Conservation (phyloP, 2,329 filamentous ascomycete species). For the Zasmidium angulare region DNA sequence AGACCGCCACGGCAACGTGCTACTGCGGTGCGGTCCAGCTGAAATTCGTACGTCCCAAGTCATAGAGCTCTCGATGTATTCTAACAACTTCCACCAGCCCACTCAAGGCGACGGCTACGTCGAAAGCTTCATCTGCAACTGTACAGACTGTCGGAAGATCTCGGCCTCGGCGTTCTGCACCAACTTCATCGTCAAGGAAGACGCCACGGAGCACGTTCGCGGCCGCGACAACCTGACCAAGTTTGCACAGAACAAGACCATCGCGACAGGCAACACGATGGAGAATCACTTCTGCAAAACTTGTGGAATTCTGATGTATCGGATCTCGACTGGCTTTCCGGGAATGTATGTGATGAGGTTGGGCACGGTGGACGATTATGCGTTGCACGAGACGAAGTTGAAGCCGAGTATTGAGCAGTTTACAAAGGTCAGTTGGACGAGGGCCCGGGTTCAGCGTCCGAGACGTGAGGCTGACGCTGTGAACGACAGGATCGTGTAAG, state of each 20-base stretch:
- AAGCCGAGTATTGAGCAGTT: conserved; percentile 56
- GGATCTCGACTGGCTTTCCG: conserved; percentile 42
- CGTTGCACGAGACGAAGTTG: conserved; percentile 57
- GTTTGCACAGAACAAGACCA: conserved; percentile 50
- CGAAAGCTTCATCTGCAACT: conserved; percentile 59
- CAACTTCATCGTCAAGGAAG: conserved; percentile 55
- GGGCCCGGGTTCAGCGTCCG: too few species aligned
- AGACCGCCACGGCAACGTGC: conserved; percentile 56
- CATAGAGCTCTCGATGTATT: background rate
- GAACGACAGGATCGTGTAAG: conserved; percentile 42
- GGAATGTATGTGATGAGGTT: conserved; percentile 53
- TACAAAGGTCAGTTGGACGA: conserved; percentile 35
- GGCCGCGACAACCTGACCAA: conserved; percentile 52
- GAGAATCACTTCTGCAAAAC: conserved; percentile 61
- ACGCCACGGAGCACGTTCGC: conserved; percentile 49
- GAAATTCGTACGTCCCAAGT: conserved; percentile 46
- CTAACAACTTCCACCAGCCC: conserved; percentile 26
- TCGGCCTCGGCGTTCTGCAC: conserved; percentile 57
- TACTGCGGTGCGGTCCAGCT: conserved; percentile 59
- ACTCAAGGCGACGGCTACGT: conserved; percentile 48
- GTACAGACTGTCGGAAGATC: conserved; percentile 53
- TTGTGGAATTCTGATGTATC: conserved; percentile 63
- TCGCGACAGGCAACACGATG: conserved; percentile 53
- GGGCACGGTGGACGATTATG: conserved; percentile 64
- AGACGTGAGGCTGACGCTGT: too few species aligned